These are phyloP conservation scores for Phytopythium delawarense DNA, from an alignment of 352 stramenopile genomes.

Conservation along the genomic window DNA sequence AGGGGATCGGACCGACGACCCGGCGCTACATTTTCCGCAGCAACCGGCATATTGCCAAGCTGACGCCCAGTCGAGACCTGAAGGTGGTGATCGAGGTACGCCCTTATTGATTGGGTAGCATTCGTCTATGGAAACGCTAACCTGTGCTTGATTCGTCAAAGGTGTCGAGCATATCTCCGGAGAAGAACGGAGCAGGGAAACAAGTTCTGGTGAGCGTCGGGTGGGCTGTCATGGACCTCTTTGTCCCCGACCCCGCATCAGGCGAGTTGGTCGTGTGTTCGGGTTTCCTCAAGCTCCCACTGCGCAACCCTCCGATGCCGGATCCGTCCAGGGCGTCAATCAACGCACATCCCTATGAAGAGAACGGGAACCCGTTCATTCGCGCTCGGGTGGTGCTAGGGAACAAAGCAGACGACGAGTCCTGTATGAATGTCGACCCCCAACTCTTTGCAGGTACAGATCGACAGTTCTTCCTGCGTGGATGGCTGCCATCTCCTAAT, in stretches of 20 bases:
- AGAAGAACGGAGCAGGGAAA: conserved; percentile 8
- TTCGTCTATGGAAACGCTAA: background rate
- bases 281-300: conserved; percentile 34
- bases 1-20: conserved; percentile 16
- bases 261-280: conserved; percentile 12
- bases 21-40: conserved; percentile 31
- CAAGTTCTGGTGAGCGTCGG: conserved; percentile 22
- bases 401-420: conserved; percentile 19
- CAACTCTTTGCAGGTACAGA: conserved; percentile 25
- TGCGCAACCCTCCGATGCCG: conserved; percentile 35
- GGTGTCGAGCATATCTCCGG: conserved; percentile 14
- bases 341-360: conserved; percentile 3
- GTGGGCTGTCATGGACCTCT: conserved; percentile 39
- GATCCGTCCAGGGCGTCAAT: conserved; percentile 29
- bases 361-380: conserved; percentile 17
- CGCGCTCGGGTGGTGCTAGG: conserved; percentile 35
- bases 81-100: conserved; percentile 39
- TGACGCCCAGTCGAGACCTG: conserved; percentile 21
- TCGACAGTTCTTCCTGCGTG: background rate
- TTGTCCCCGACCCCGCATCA: conserved; percentile 7
- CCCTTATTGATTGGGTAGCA: background rate
- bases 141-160: conserved; percentile 4
- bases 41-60: conserved; percentile 24
- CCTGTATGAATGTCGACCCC: conserved; percentile 28
- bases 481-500: background rate